These are phyloP conservation scores for Pseudonitzschia pungens DNA, from an alignment of 108 stramenopile genomes.

Conservation along the genomic window DNA sequence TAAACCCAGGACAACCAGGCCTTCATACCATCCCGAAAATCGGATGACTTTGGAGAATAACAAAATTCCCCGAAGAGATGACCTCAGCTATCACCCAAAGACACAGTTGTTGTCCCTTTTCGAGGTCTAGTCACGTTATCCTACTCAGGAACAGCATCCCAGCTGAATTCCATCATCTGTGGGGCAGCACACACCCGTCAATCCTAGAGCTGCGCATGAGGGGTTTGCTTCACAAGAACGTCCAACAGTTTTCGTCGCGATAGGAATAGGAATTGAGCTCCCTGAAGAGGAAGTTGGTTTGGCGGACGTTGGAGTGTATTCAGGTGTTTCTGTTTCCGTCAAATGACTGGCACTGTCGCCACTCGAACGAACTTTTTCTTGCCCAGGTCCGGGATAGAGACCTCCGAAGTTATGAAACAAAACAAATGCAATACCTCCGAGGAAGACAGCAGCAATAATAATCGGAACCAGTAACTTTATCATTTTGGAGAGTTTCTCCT, in stretches of 20 bases:
- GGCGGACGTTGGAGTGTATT: not conserved
- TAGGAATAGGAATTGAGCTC: not conserved
- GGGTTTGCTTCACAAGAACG: constrained; percentile 28
- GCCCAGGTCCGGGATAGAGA: constrained; percentile 27
- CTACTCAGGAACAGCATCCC: constrained; percentile 37
- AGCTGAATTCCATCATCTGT: constrained; percentile 28
- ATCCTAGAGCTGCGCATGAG: constrained; percentile 27
- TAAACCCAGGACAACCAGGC: too few relatives aligned
- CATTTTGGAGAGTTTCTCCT: constrained; percentile 19
- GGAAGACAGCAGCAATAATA: constrained; percentile 26
- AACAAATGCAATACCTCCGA: constrained; percentile 22
- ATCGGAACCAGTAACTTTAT: constrained; percentile 27
- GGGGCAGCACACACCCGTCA: constrained; percentile 48
- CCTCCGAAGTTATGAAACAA: constrained; percentile 16
- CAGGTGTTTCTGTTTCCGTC: not conserved
- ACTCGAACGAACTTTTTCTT: not conserved
- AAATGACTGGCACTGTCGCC: not conserved
- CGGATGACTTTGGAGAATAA: too few relatives aligned
- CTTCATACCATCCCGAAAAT: too few relatives aligned
- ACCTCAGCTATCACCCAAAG: too few relatives aligned
- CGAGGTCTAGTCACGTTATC: not conserved
- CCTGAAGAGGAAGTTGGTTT: not conserved
- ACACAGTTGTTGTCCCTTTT: not conserved
- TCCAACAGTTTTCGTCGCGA: not conserved
- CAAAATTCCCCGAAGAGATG: too few relatives aligned